Evolutionary conservation across 2,329 filamentous ascomycete species (phyloP).

Genomic region (Microthyrium microscopicum): DNA sequence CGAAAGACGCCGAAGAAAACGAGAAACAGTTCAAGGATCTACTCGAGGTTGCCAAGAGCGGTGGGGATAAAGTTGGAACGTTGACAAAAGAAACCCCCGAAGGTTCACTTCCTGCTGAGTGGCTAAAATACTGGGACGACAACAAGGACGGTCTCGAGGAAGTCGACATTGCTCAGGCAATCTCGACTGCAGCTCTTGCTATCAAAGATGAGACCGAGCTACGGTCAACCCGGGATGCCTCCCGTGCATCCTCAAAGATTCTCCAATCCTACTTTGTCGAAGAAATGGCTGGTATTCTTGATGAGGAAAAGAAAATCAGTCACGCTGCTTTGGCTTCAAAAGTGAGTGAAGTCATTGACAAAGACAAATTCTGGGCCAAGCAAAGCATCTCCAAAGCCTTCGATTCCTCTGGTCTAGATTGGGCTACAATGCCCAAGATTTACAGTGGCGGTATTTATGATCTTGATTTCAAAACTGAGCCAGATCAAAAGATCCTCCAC

Average conservation of each 20-base stretch:
- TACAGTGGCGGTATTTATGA: constrained; percentile 96
- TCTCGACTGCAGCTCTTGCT: constrained; percentile 72
- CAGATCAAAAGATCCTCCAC: constrained; percentile 67
- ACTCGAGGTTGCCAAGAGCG: constrained; percentile 68
- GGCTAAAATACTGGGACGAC: constrained; percentile 68
- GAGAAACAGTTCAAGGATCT: constrained; percentile 78
- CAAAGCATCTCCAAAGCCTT: constrained; percentile 74
- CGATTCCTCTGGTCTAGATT: constrained; percentile 77
- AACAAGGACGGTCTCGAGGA: constrained; percentile 76
- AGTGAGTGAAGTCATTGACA: constrained; percentile 81
- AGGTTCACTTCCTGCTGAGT: constrained; percentile 89
- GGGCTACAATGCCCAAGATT: constrained; percentile 77
- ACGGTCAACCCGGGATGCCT: constrained; percentile 85
- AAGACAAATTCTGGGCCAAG: constrained; percentile 82
- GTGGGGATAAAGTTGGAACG: constrained; percentile 80
- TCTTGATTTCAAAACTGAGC: constrained; percentile 59
- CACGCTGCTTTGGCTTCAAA: constrained; percentile 75
- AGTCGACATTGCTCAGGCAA: constrained; percentile 65
- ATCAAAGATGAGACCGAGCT: constrained; percentile 93
- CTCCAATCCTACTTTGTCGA: constrained; percentile 97
- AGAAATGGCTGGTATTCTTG: constrained; percentile 90
- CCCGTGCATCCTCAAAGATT: constrained; percentile 81
- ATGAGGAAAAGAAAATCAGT: constrained; percentile 93
- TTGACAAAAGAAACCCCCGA: constrained; percentile 69
- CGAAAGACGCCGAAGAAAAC: constrained; percentile 84